Conservation (phyloP, 345 rosid genomes). For the Odontarrhena argentea region DNA sequence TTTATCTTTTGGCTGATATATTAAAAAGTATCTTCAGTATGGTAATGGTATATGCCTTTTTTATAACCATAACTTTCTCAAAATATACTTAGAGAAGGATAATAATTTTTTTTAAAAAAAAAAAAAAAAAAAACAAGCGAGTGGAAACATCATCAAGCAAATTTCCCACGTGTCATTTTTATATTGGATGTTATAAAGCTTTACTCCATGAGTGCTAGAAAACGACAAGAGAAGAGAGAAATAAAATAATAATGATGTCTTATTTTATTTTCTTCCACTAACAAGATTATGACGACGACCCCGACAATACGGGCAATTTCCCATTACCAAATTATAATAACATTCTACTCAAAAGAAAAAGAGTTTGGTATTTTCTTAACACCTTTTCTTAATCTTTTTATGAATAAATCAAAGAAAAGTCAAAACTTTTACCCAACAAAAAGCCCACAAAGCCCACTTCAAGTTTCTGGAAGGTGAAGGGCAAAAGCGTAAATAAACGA, state of each 20-base stretch:
- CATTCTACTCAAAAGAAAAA: constrained; percentile 6
- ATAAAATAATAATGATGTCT: not conserved
- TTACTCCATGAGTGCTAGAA: constrained; percentile 22
- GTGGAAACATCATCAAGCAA: not conserved
- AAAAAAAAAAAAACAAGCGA: not conserved
- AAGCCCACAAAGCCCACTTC: constrained; percentile 42
- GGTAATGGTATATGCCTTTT: no score
- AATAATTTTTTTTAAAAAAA: not conserved
- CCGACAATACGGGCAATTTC: constrained; percentile 23
- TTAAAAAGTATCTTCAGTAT: no score
- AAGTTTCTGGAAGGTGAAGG: constrained; percentile 33
- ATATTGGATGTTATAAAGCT: not conserved
- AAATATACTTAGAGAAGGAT: not conserved
- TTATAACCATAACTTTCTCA: no score
- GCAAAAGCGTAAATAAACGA: constrained; percentile 12
- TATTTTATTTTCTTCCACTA: constrained; percentile 16
- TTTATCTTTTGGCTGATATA: no score
- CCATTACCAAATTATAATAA: constrained; percentile 15
- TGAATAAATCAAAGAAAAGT: constrained; percentile 18
- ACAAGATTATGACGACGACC: constrained; percentile 26
- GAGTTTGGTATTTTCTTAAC: constrained; percentile 8
- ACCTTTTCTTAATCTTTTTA: not conserved
- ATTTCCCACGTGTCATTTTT: not conserved
- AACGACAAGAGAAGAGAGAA: not conserved
- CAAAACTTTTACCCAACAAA: constrained; percentile 13